Percentiles rank a stretch among this genome's conserved stretches.
These are phyloP conservation scores for Zygoascus ofunaensis DNA, from an alignment of 805 yeast genomes.

Conservation along the genomic window DNA sequence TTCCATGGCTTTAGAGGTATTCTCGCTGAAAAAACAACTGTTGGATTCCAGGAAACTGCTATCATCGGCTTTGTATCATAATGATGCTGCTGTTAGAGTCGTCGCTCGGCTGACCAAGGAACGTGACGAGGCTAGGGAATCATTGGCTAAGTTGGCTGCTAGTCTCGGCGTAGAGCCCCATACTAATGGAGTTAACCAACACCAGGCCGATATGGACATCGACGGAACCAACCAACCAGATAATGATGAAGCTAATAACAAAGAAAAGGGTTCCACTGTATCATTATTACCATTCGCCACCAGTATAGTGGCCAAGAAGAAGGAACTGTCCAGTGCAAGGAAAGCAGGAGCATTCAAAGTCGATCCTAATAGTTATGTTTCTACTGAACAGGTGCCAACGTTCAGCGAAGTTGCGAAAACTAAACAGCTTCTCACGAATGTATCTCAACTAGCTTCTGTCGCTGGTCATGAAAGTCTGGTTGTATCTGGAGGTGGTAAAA, in stretches of 20 bases:
- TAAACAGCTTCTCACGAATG: conserved; percentile 16
- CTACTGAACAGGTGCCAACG: conserved; percentile 4
- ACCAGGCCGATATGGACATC: conserved; percentile 3
- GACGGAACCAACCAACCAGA: neutral
- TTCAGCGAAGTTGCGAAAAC: conserved; percentile 10
- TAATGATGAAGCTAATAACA: conserved; percentile 3
- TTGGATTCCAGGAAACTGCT: conserved; percentile 59
- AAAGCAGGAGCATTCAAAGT: conserved; percentile 8
- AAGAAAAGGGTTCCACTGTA: neutral
- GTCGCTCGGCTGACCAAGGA: conserved; percentile 69
- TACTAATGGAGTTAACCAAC: conserved; percentile 1
- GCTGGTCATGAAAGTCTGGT: conserved; percentile 3
- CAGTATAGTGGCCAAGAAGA: conserved; percentile 7
- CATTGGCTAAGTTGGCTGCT: conserved; percentile 43
- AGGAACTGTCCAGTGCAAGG: conserved; percentile 10
- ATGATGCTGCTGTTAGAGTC: conserved; percentile 85
- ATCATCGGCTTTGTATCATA: conserved; percentile 68
- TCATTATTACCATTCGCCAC: conserved; percentile 3
- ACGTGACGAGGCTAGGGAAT: conserved; percentile 61
- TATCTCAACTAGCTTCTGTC: conserved; percentile 6
- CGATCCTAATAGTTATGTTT: conserved; percentile 7
- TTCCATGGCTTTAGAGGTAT: conserved; percentile 70
- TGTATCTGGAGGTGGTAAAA: conserved; percentile 18
- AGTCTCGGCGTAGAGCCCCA: conserved; percentile 14
- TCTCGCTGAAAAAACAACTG: conserved; percentile 64